phyloP scores from a whole-genome alignment of 371 early-diverging fungal species.

The Cokeromyces recurvatus region DNA sequence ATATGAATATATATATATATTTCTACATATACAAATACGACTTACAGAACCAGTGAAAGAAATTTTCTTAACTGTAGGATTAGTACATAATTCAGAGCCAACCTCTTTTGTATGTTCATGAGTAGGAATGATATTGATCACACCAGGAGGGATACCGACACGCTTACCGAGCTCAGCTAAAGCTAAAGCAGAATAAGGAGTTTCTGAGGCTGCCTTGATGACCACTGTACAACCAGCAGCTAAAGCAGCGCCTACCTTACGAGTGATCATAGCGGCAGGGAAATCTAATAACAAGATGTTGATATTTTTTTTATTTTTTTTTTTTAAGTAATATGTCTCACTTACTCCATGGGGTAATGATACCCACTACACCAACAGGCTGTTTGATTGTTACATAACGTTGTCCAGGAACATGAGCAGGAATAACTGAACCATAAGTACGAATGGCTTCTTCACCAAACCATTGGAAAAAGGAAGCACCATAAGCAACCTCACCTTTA shows the following conservation, averaged over 20 bases:
- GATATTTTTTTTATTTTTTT: not conserved
- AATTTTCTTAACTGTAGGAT: slow-evolving; percentile 64
- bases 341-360: slow-evolving; percentile 91
- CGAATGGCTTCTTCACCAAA: slow-evolving; percentile 85
- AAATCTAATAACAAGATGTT: slow-evolving; percentile 53
- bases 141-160: slow-evolving; percentile 88
- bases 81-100: slow-evolving; percentile 65
- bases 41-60: slow-evolving; percentile 82
- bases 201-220: slow-evolving; percentile 75
- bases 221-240: slow-evolving; percentile 79
- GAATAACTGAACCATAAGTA: slow-evolving; percentile 77
- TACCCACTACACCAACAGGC: slow-evolving; percentile 82
- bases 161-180: slow-evolving; percentile 69
- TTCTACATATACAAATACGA: not conserved
- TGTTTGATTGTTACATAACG: slow-evolving; percentile 72
- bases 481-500: slow-evolving; percentile 76
- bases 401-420: slow-evolving; percentile 49
- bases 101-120: slow-evolving; percentile 56
- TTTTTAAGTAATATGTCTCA: no score
- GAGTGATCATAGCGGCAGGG: slow-evolving; percentile 88
- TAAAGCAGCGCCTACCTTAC: slow-evolving; percentile 80
- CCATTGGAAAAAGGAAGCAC: slow-evolving; percentile 79
- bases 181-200: slow-evolving; percentile 81
- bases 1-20: not conserved
- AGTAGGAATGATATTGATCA: slow-evolving; percentile 77